Evolutionary conservation across 2,329 filamentous ascomycete genomes (phyloP).

Genomic region (Diplocarpon mali): DNA sequence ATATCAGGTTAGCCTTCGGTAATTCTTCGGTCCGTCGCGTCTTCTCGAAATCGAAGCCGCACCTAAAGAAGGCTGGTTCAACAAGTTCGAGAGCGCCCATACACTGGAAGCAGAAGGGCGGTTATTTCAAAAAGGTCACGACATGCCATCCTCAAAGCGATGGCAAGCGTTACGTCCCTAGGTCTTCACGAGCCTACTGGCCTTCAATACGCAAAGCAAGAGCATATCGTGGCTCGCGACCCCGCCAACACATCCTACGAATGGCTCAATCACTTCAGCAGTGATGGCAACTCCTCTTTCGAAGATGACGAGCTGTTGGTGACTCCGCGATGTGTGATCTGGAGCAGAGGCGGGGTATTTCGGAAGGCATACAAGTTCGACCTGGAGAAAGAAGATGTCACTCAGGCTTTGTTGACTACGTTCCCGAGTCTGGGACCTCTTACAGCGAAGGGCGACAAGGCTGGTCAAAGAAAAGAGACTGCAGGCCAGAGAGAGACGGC

Average conservation of each 20-base stretch:
- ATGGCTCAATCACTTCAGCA: constrained; percentile 56
- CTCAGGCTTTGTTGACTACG: constrained; percentile 75
- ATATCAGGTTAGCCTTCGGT: not conserved
- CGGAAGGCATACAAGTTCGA: constrained; percentile 80
- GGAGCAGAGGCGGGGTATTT: constrained; percentile 78
- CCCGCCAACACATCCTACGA: constrained; percentile 55
- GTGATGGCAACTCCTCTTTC: constrained; percentile 26
- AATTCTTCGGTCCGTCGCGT: not conserved
- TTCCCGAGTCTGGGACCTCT: constrained; percentile 44
- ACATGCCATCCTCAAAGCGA: constrained; percentile 30
- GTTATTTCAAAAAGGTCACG: not conserved
- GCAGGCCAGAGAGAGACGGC: constrained; percentile 42
- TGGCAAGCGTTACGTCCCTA: constrained; percentile 86
- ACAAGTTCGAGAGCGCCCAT: not conserved
- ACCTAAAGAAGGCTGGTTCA: not conserved
- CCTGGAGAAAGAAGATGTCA: constrained; percentile 73
- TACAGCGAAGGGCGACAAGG: constrained; percentile 15
- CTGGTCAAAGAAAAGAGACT: constrained; percentile 21
- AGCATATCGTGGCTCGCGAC: constrained; percentile 62
- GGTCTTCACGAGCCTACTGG: constrained; percentile 83
- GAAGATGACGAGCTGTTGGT: constrained; percentile 28
- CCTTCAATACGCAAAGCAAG: constrained; percentile 70
- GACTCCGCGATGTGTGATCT: constrained; percentile 39
- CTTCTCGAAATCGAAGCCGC: not conserved
- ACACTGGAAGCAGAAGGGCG: not conserved